Percentiles rank a stretch among this genome's conserved stretches.
Conservation (phyloP, 164 flowering plant species). For the Vitis vinifera region ASM3070453v1 NC_081822.1:1812501-1813000, state of each 20-base stretch:
- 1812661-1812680: slow-evolving; percentile 68
- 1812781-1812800: slow-evolving; percentile 68
- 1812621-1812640: slow-evolving; percentile 75
- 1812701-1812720: slow-evolving; percentile 84
- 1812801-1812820: slow-evolving; percentile 94
- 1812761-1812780: slow-evolving; percentile 72
- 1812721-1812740: slow-evolving; percentile 74
- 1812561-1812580: too few species aligned
- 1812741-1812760: slow-evolving; percentile 57
- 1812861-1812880: slow-evolving; percentile 85
- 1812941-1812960: slow-evolving; percentile 52
- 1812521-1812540: slow-evolving; percentile 20
- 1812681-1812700: slow-evolving; percentile 81
- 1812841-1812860: slow-evolving; percentile 97
- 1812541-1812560: slow-evolving; percentile 16
- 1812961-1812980: background rate
- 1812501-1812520: slow-evolving; percentile 29
- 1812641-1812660: slow-evolving; percentile 67
- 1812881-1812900: slow-evolving; percentile 98
- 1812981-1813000: background rate
- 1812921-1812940: slow-evolving; percentile 80
- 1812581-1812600: background rate
- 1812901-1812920: slow-evolving; percentile 74
- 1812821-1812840: slow-evolving; percentile 70
- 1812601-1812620: background rate